Evolutionary conservation across 441 rosid genomes (phyloP).

Genomic region (Bocquillonia castaneifolia): DNA sequence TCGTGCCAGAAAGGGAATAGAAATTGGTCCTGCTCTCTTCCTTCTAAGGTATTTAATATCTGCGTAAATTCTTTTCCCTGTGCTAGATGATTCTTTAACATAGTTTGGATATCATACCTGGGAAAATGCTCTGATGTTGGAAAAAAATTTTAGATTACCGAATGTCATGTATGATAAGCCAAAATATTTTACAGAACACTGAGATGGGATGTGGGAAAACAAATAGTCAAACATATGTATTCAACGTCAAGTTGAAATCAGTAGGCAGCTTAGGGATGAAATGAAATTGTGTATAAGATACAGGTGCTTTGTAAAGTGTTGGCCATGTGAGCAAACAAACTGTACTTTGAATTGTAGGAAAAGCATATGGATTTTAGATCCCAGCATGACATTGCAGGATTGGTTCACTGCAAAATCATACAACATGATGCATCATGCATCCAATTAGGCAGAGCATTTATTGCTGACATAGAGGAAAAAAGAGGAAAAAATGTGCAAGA

Average conservation of each 20-base stretch:
- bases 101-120: background rate
- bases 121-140: background rate
- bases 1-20: constrained; percentile 71
- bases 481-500: too few relatives aligned
- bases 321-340: background rate
- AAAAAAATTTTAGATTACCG: background rate
- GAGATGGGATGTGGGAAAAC: too few relatives aligned
- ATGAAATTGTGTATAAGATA: background rate
- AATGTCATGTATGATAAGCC: background rate
- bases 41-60: constrained; percentile 49
- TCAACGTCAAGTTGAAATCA: background rate
- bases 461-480: background rate
- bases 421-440: background rate
- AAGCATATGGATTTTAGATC: too few relatives aligned
- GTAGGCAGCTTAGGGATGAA: background rate
- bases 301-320: background rate
- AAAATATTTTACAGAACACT: background rate
- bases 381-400: too few relatives aligned
- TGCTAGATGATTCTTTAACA: background rate
- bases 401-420: background rate
- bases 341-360: background rate
- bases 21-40: constrained; percentile 71
- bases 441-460: background rate
- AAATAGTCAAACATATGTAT: too few relatives aligned
- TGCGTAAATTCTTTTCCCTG: background rate